Conservation (phyloP, 176 grass and related monocot species). For the Puya raimondii region DNA sequence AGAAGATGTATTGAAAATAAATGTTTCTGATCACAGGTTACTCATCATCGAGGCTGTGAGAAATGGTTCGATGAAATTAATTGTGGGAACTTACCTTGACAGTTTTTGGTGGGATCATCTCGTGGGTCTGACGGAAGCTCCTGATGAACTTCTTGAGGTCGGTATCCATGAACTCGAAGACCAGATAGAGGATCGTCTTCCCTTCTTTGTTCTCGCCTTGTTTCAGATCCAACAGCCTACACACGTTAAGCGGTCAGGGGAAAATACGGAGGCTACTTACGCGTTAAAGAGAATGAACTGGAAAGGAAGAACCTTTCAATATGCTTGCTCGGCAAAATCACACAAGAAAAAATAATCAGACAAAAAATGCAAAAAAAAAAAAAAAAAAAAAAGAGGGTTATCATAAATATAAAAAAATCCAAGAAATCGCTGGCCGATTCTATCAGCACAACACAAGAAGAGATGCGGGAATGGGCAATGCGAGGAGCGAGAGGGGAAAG, state of each 20-base stretch:
- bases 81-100: conserved; percentile 41
- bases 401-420: neutral
- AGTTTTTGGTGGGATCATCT: conserved; percentile 39
- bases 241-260: neutral
- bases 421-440: neutral
- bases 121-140: conserved; percentile 47
- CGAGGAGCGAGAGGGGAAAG: neutral
- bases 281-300: too few relatives aligned
- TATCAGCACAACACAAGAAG: too few relatives aligned
- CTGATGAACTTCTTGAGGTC: conserved; percentile 98
- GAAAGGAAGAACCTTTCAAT: too few relatives aligned
- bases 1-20: too few relatives aligned
- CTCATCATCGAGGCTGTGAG: neutral
- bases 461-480: neutral
- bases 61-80: neutral
- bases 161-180: conserved; percentile 99
- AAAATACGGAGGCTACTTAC: neutral
- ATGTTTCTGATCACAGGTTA: neutral
- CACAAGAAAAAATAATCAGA: neutral
- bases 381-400: neutral
- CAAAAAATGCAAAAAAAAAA: neutral
- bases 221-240: conserved; percentile 79
- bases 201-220: conserved; percentile 87
- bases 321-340: too few relatives aligned
- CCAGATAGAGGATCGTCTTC: conserved; percentile 87